Evolutionary conservation across 148 eudicot genomes (phyloP).

Genomic region (Dianthus caryophyllus): DNA sequence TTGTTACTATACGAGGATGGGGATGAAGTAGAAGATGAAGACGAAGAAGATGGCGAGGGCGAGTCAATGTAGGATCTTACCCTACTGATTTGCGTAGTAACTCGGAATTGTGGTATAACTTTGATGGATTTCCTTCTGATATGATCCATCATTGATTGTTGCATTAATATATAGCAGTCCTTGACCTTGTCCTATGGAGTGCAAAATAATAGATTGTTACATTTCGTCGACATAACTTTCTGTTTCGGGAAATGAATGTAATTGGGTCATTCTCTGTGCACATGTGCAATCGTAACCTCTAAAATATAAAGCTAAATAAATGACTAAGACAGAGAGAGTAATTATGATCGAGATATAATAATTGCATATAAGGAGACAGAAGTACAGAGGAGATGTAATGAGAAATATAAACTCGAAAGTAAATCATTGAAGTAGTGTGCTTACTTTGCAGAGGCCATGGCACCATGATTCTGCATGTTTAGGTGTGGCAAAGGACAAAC

Average conservation of each 20-base stretch:
- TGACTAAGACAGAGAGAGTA: too few species aligned
- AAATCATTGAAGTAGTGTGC: slow-evolving; percentile 12
- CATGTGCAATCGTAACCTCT: too few species aligned
- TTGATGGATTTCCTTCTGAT: slow-evolving; percentile 43
- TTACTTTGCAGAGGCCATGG: slow-evolving; percentile 81
- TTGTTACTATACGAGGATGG: slow-evolving; percentile 28
- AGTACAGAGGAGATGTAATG: too few species aligned
- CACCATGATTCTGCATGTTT: slow-evolving; percentile 80
- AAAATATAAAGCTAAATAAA: too few species aligned
- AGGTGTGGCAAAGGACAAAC: slow-evolving; percentile 56
- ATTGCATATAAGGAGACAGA: neutral
- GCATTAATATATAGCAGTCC: slow-evolving; percentile 60
- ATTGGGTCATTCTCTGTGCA: too few species aligned
- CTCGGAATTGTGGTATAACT: slow-evolving; percentile 56
- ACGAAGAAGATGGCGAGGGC: slow-evolving; percentile 50
- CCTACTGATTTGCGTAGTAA: slow-evolving; percentile 41
- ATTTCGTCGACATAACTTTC: too few species aligned
- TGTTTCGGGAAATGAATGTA: too few species aligned
- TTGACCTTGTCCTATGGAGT: slow-evolving; percentile 58
- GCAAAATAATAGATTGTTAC: neutral
- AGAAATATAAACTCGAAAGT: neutral
- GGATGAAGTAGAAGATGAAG: slow-evolving; percentile 35
- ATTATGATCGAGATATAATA: too few species aligned
- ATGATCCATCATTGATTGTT: slow-evolving; percentile 29
- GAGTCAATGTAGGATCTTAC: slow-evolving; percentile 44